Conservation (phyloP, 2,329 filamentous ascomycete genomes). For the Ophiostoma ulmi region DNA sequence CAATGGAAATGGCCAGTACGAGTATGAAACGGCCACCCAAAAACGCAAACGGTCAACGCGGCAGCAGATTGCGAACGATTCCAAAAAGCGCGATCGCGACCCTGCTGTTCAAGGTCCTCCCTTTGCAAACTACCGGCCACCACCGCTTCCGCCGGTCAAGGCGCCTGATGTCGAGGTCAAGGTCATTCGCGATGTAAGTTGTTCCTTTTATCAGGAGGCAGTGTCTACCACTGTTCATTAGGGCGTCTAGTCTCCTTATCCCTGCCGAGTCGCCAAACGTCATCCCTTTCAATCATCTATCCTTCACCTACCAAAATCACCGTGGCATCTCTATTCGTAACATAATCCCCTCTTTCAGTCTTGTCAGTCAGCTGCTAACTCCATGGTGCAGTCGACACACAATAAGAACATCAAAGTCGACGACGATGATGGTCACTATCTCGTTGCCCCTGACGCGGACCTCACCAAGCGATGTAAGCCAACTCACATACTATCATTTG, state of each 20-base stretch:
- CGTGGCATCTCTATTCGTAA: too few species aligned
- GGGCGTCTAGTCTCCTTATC: background rate
- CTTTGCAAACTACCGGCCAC: constrained; percentile 76
- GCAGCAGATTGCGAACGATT: constrained; percentile 75
- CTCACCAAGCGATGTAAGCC: constrained; percentile 84
- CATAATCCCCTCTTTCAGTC: background rate
- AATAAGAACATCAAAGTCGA: constrained; percentile 67
- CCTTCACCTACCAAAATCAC: background rate
- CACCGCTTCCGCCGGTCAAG: constrained; percentile 84
- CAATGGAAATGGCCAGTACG: constrained; percentile 54
- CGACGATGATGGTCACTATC: constrained; percentile 95
- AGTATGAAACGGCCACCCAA: constrained; percentile 66
- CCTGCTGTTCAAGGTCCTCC: constrained; percentile 65
- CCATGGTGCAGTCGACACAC: background rate
- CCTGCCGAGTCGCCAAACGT: background rate
- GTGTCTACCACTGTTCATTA: too few species aligned
- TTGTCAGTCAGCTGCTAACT: background rate
- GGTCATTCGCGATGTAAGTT: constrained; percentile 57
- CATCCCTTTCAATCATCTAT: background rate
- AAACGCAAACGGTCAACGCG: constrained; percentile 77
- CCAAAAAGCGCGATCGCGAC: constrained; percentile 71
- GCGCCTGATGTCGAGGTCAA: constrained; percentile 69
- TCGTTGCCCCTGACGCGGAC: constrained; percentile 79
- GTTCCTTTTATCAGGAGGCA: too few species aligned
- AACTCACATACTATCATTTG: background rate